These are phyloP conservation scores for Xylariaceae sp. DNA, from an alignment of 2,329 filamentous ascomycete genomes.

Conservation along the genomic window DNA sequence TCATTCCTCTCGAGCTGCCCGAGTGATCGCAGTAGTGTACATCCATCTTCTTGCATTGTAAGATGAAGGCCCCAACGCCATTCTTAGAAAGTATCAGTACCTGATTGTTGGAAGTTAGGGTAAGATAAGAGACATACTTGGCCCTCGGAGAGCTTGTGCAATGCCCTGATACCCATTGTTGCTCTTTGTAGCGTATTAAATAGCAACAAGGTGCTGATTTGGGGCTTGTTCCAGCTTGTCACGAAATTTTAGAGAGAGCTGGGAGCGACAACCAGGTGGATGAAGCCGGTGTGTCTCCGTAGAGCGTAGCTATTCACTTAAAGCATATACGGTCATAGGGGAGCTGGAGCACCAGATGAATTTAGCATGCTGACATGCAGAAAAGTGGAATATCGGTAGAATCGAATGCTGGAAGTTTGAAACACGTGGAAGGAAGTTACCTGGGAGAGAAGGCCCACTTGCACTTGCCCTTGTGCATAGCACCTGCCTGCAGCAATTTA, in stretches of 20 bases:
- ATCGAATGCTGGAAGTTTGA: too few relatives aligned
- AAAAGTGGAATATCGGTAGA: too few relatives aligned
- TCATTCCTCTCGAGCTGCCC: slow-evolving; percentile 91
- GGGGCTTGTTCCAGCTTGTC: slow-evolving; percentile 4
- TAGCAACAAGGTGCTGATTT: neutral
- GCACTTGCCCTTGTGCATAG: neutral
- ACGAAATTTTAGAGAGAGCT: slow-evolving; percentile 16
- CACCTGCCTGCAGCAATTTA: neutral
- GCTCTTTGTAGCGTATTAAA: slow-evolving; percentile 27
- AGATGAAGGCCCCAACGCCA: slow-evolving; percentile 92
- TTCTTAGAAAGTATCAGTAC: slow-evolving; percentile 56
- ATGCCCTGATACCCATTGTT: slow-evolving; percentile 54
- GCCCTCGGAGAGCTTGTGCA: slow-evolving; percentile 50
- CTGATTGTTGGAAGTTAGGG: neutral
- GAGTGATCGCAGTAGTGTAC: slow-evolving; percentile 98
- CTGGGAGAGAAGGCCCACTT: too few relatives aligned
- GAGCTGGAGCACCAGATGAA: too few relatives aligned
- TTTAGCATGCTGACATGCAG: too few relatives aligned
- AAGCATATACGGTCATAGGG: too few relatives aligned
- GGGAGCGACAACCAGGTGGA: neutral
- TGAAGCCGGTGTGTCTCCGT: too few relatives aligned
- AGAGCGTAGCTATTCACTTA: too few relatives aligned
- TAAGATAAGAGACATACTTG: slow-evolving; percentile 39
- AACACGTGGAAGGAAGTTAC: too few relatives aligned
- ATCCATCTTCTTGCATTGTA: slow-evolving; percentile 93